Evolutionary conservation across 148 eudicot species (phyloP), one percentile per base, ranked within the genome.

Genomic region (Arbutus unedo): DNA sequence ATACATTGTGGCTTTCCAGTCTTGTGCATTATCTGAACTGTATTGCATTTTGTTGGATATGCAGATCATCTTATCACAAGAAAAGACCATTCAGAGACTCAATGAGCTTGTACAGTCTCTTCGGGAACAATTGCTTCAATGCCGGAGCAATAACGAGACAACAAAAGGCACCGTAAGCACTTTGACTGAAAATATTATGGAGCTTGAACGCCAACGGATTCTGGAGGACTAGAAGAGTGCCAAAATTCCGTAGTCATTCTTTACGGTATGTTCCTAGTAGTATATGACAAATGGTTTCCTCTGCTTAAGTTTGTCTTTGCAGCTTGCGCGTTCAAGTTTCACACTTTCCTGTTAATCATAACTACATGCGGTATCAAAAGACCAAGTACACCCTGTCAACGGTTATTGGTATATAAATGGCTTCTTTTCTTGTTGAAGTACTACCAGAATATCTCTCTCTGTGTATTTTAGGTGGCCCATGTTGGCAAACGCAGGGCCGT

Each of bases 51-150:
- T 43, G 45, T 9, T 56, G 14, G 68, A 81, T 45, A 4, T 82
- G 85, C 93, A 95, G 98, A 92, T 95, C 11, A 95, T 95, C 66
- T 88, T 95, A 87, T 91, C 96, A 16, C 98, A 95, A 89, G 98
- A 95, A 88, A 93, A 90, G 91, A 95, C 84, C 88, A 95, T 95
- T 84, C 95, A 92, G 81, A 92, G 85, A 84, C 95, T 95, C 25
- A 93, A 89, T 21, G 96, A 92, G 85, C 92, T 92, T 47, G 93
- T 95, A 38, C 85, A 83, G 48, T 89, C 88, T 83, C 95, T 95
- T 74, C 88, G 88, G 77, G 92, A 91, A 81, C 93, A 93, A 80
- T 86, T 95, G 54, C 86, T 82, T 19, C 91, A 88, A 66, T 95
- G 98, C 82, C 86, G 80, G 74, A 88, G 88, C 83, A 87, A 19